A percentile compares a stretch with the other conserved stretches of the same genome.
Evolutionary conservation across 1,139 yeast species (phyloP).

Genomic region (Magnusiomyces ingens): DNA sequence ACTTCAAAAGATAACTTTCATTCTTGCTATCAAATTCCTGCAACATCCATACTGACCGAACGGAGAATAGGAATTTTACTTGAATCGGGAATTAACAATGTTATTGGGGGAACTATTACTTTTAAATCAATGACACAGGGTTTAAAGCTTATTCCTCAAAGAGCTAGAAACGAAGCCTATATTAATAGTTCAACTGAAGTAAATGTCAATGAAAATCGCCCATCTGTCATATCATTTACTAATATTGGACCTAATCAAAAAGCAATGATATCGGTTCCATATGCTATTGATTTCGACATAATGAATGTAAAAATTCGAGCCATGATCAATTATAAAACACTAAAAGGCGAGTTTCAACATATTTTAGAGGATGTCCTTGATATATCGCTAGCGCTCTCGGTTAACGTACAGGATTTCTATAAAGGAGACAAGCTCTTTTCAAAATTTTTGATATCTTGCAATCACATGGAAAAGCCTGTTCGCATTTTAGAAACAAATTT

Average conservation of each 20-base stretch:
- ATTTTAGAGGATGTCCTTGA: constrained; percentile 20
- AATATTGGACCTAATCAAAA: background rate
- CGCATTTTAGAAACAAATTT: constrained; percentile 45
- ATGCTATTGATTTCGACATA: constrained; percentile 12
- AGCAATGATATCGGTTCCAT: constrained; percentile 15
- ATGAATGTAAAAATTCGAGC: constrained; percentile 11
- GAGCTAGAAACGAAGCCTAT: constrained; percentile 8
- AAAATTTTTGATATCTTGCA: constrained; percentile 60
- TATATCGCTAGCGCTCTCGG: constrained; percentile 47
- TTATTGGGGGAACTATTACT: constrained; percentile 14
- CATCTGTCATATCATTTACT: constrained; percentile 13
- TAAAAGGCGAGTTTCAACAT: constrained; percentile 18
- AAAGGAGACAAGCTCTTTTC: constrained; percentile 50
- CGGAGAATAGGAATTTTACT: constrained; percentile 20
- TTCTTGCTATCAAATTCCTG: constrained; percentile 20
- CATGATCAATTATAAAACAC: constrained; percentile 19
- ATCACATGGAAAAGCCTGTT: constrained; percentile 47
- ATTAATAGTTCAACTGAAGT: constrained; percentile 4
- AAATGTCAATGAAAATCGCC: constrained; percentile 11
- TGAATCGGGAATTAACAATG: constrained; percentile 16
- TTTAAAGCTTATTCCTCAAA: constrained; percentile 16
- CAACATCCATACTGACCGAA: constrained; percentile 18
- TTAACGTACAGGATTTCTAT: constrained; percentile 73
- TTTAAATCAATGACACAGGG: constrained; percentile 19
- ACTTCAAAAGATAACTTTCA: constrained; percentile 21